Conservation (phyloP, 106 monocot genomes). For the Phalaenopsis aphrodite region DNA sequence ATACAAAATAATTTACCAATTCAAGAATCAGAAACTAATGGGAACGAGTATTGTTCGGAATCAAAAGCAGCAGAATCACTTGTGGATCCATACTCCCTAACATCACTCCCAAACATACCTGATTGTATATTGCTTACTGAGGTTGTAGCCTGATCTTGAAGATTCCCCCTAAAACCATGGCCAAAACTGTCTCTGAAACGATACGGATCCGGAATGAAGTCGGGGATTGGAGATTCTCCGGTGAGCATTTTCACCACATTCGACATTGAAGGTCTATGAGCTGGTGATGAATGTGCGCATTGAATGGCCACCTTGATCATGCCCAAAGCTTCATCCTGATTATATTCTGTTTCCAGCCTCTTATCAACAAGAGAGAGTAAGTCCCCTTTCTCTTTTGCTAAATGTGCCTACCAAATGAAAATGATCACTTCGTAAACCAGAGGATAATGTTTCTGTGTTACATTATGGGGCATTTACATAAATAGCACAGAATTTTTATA, state of each 20-base stretch:
- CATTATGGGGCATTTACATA: too few relatives aligned
- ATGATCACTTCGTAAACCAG: background rate
- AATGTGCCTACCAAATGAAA: conserved; percentile 3
- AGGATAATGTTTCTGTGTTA: background rate
- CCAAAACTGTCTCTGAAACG: background rate
- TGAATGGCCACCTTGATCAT: conserved; percentile 2
- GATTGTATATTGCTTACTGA: background rate
- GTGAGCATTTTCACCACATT: conserved; percentile 1
- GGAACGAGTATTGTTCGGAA: background rate
- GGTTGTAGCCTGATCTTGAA: background rate
- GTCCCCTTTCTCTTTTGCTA: conserved; percentile 7
- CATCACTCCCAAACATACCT: background rate
- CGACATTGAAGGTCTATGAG: conserved; percentile 5
- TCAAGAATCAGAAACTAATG: conserved; percentile 4
- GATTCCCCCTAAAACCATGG: background rate
- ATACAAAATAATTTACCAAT: background rate
- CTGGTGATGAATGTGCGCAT: conserved; percentile 6
- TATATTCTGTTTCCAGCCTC: background rate
- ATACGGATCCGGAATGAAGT: conserved; percentile 8
- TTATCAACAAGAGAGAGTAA: conserved; percentile 9
- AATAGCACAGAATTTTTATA: too few relatives aligned
- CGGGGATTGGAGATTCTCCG: background rate
- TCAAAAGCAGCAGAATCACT: background rate
- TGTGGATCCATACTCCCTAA: background rate
- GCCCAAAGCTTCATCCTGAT: conserved; percentile 3